phyloP scores from a whole-genome alignment of 2,329 filamentous ascomycete species.

The Neofusicoccum sp. region DNA sequence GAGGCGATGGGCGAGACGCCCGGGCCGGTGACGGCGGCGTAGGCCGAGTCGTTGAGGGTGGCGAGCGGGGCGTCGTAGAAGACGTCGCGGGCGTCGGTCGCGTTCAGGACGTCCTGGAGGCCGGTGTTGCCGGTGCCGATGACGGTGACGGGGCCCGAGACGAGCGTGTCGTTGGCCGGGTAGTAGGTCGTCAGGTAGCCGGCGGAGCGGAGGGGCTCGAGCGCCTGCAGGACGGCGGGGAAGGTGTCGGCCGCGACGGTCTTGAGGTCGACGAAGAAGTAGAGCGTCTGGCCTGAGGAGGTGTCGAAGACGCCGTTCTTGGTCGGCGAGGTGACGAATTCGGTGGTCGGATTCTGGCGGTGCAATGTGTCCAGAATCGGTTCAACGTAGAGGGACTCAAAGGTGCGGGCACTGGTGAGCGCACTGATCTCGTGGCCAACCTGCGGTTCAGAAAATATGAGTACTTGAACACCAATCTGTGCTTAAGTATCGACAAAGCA shows the following conservation, averaged over 20 bases:
- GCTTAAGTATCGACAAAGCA: too few species aligned
- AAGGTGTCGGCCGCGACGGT: conserved; percentile 57
- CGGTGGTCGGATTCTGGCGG: conserved; percentile 55
- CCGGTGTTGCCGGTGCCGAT: conserved; percentile 61
- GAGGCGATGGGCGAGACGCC: conserved; percentile 56
- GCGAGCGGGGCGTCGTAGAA: conserved; percentile 61
- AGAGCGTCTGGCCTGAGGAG: conserved; percentile 57
- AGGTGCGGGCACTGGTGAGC: conserved; percentile 52
- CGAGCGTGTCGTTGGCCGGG: conserved; percentile 47
- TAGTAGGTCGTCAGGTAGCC: conserved; percentile 56
- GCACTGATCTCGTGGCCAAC: conserved; percentile 57
- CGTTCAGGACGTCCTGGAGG: conserved; percentile 46
- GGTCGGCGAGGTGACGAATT: conserved; percentile 39
- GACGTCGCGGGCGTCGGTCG: conserved; percentile 48
- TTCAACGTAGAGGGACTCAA: conserved; percentile 58
- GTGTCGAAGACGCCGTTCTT: conserved; percentile 59
- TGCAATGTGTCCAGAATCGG: conserved; percentile 57
- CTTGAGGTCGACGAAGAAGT: conserved; percentile 65
- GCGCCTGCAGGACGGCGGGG: conserved; percentile 54
- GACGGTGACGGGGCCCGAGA: conserved; percentile 55
- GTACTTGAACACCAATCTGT: too few species aligned
- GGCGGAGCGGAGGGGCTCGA: conserved; percentile 55
- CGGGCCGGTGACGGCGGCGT: conserved; percentile 53
- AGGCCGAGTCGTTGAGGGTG: conserved; percentile 44
- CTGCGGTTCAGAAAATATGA: conserved; percentile 30